Percentiles rank a stretch among this genome's conserved stretches.
Evolutionary conservation across 2,329 filamentous ascomycete genomes (phyloP).

Genomic region (Colletotrichum echinochloae): DNA sequence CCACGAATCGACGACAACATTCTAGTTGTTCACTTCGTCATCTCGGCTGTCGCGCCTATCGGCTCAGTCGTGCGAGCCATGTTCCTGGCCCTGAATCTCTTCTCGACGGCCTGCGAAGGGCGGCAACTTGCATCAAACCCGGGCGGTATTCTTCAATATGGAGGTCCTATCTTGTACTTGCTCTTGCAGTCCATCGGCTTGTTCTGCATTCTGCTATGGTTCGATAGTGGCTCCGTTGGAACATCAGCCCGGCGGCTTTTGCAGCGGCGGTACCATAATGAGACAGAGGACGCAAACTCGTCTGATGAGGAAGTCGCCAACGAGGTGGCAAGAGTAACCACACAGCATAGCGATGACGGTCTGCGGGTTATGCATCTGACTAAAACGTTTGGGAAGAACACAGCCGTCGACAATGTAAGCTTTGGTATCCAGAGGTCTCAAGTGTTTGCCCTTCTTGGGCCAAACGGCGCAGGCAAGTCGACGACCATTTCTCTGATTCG

Average conservation of each 20-base stretch:
- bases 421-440: slow-evolving; percentile 85
- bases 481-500: slow-evolving; percentile 91
- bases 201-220: slow-evolving; percentile 80
- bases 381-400: slow-evolving; percentile 81
- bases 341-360: slow-evolving; percentile 65
- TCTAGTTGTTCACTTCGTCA: slow-evolving; percentile 78
- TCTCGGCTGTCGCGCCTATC: slow-evolving; percentile 80
- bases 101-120: slow-evolving; percentile 81
- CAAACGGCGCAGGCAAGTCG: slow-evolving; percentile 92
- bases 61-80: slow-evolving; percentile 80
- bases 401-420: slow-evolving; percentile 88
- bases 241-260: slow-evolving; percentile 58
- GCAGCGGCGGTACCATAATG: slow-evolving; percentile 24
- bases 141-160: slow-evolving; percentile 78
- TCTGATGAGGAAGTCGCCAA: slow-evolving; percentile 71
- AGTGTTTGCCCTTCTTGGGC: slow-evolving; percentile 89
- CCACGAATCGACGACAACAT: slow-evolving; percentile 76
- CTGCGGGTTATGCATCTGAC: slow-evolving; percentile 84
- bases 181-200: slow-evolving; percentile 78
- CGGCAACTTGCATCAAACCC: slow-evolving; percentile 75
- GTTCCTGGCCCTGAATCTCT: slow-evolving; percentile 84
- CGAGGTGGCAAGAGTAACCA: slow-evolving; percentile 72
- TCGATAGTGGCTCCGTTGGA: slow-evolving; percentile 79
- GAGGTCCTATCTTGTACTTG: slow-evolving; percentile 87
- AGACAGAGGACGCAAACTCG: slow-evolving; percentile 42